phyloP scores from a whole-genome alignment of 1,284 basidiomycete genomes.

The Rhodotorula sp. region DNA sequence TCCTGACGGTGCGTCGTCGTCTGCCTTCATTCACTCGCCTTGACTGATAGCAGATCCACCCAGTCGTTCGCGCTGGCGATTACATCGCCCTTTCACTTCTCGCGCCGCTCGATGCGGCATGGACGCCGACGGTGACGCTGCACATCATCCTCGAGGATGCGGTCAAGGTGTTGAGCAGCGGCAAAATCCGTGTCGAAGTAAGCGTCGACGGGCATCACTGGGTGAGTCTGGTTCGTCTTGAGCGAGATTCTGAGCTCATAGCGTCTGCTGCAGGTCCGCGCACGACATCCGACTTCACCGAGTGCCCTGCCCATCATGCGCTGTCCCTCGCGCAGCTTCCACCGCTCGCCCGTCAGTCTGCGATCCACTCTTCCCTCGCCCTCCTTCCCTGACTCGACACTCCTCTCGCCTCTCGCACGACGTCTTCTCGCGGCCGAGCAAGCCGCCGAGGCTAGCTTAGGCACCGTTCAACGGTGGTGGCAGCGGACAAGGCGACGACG shows the following conservation, averaged over 20 bases:
- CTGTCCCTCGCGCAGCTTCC: neutral
- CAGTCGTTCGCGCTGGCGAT: constrained; percentile 41
- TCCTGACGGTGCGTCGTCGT: constrained; percentile 35
- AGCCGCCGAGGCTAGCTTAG: neutral
- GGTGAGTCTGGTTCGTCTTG: constrained; percentile 20
- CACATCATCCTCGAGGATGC: constrained; percentile 37
- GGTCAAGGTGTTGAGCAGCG: constrained; percentile 8
- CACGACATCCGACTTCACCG: neutral
- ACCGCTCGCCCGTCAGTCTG: constrained; percentile 11
- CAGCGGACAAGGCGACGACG: neutral
- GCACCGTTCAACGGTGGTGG: constrained; percentile 8
- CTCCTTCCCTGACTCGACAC: constrained; percentile 29
- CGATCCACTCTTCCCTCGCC: constrained; percentile 23
- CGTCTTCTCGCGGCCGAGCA: neutral
- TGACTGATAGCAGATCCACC: too few relatives aligned
- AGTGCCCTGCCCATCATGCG: neutral
- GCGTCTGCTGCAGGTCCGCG: neutral
- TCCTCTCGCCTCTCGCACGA: constrained; percentile 19
- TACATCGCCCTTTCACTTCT: constrained; percentile 43
- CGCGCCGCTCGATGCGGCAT: constrained; percentile 16
- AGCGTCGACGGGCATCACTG: constrained; percentile 39
- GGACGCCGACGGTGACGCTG: constrained; percentile 16
- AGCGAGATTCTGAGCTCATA: too few relatives aligned
- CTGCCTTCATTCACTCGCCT: neutral
- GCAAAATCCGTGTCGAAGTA: constrained; percentile 25